Percentiles rank a stretch among this genome's conserved stretches.
Conservation (phyloP, 1,139 yeast genomes). For the Kodamaea arcana region DNA sequence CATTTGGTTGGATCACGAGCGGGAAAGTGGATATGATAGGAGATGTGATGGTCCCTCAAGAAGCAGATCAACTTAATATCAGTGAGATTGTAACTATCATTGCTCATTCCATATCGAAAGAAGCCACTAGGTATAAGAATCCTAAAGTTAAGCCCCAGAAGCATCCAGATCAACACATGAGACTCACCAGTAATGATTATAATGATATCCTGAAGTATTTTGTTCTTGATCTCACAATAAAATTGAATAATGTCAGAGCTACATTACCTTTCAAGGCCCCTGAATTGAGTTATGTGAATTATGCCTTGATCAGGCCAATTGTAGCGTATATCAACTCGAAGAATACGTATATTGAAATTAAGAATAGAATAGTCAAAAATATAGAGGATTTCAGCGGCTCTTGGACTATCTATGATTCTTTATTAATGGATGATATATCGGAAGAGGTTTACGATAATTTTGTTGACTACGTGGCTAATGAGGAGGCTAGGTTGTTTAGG, state of each 20-base stretch:
- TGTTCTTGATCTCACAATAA: slow-evolving; percentile 72
- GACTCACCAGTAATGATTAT: slow-evolving; percentile 24
- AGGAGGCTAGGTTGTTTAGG: slow-evolving; percentile 67
- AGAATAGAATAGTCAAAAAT: slow-evolving; percentile 78
- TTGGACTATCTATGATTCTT: slow-evolving; percentile 92
- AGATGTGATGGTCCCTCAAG: slow-evolving; percentile 77
- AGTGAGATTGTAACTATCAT: slow-evolving; percentile 37
- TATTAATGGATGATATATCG: slow-evolving; percentile 86
- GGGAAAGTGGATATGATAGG: slow-evolving; percentile 94
- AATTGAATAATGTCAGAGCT: slow-evolving; percentile 82
- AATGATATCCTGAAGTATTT: slow-evolving; percentile 51
- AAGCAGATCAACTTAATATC: slow-evolving; percentile 42
- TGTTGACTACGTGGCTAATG: slow-evolving; percentile 84
- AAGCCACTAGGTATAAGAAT: slow-evolving; percentile 35
- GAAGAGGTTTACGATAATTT: slow-evolving; percentile 89
- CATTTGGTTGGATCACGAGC: slow-evolving; percentile 92
- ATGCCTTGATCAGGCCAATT: slow-evolving; percentile 88
- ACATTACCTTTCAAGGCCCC: slow-evolving; percentile 80
- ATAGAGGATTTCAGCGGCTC: slow-evolving; percentile 86
- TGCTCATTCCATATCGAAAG: slow-evolving; percentile 39
- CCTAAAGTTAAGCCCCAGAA: slow-evolving; percentile 25
- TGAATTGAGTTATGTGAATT: slow-evolving; percentile 82
- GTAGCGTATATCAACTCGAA: slow-evolving; percentile 91
- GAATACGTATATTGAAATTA: slow-evolving; percentile 83
- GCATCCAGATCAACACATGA: slow-evolving; percentile 25